A percentile compares a stretch with the other conserved stretches of the same genome.
Conservation (phyloP, 176 grass and related monocot species). For the Avena sativa region DNA sequence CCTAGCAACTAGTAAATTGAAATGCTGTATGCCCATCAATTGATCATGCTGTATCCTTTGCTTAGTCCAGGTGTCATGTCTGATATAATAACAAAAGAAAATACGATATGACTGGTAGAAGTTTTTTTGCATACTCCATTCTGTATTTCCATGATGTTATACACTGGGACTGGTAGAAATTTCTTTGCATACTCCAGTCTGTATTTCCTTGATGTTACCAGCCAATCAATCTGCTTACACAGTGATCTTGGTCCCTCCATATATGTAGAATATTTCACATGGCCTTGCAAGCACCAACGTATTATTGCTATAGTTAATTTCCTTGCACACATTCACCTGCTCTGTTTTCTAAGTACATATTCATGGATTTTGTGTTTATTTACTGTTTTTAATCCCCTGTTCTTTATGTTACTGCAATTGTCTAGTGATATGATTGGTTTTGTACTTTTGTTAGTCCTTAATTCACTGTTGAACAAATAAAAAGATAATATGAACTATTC, state of each 20-base stretch:
- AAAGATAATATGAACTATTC: not conserved
- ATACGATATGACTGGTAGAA: not conserved
- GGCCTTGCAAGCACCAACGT: not conserved
- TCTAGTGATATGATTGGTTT: not conserved
- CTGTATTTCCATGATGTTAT: not conserved
- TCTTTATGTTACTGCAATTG: not conserved
- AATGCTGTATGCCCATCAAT: not conserved
- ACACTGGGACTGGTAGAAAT: not conserved
- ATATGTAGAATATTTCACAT: not conserved
- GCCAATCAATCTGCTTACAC: not conserved
- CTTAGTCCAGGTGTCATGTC: not conserved
- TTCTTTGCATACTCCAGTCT: not conserved
- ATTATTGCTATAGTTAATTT: constrained; percentile 2
- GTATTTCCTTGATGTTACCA: not conserved
- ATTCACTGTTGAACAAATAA: not conserved
- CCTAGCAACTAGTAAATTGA: not conserved
- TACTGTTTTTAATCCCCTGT: not conserved
- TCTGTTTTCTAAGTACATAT: constrained; percentile 6
- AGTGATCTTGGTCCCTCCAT: not conserved
- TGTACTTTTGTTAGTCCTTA: not conserved
- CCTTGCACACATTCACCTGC: not conserved
- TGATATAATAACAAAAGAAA: not conserved
- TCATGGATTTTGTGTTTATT: not conserved
- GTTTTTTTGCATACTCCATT: not conserved
- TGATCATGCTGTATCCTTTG: not conserved